phyloP scores from a whole-genome alignment of 2,329 filamentous ascomycete genomes.

The Spiromastix sp. region DNA sequence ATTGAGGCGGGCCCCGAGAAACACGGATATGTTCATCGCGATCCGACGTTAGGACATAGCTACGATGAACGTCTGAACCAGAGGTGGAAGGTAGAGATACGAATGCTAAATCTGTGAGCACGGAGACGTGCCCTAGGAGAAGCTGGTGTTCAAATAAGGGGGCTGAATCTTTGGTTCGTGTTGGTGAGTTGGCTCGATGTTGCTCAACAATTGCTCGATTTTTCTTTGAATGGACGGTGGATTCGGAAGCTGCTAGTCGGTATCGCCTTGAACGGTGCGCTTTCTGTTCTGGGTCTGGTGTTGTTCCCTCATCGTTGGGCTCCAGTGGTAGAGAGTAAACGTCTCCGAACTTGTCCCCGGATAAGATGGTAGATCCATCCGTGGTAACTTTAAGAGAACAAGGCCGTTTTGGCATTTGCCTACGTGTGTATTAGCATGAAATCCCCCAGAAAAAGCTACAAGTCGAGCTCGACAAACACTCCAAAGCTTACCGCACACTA shows the following conservation, averaged over 20 bases:
- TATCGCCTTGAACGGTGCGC: slow-evolving; percentile 26
- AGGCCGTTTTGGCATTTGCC: slow-evolving; percentile 80
- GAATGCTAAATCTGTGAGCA: slow-evolving; percentile 68
- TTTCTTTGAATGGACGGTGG: slow-evolving; percentile 53
- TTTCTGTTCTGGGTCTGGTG: slow-evolving; percentile 24
- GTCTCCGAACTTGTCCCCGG: slow-evolving; percentile 93
- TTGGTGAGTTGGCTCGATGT: slow-evolving; percentile 40
- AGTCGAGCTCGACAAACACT: neutral
- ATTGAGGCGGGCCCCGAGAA: slow-evolving; percentile 68
- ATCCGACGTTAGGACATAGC: slow-evolving; percentile 57
- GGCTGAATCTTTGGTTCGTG: slow-evolving; percentile 31
- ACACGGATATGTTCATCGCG: slow-evolving; percentile 80
- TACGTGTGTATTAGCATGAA: slow-evolving; percentile 31
- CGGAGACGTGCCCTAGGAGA: slow-evolving; percentile 85
- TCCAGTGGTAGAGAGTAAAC: slow-evolving; percentile 80
- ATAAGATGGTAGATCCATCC: slow-evolving; percentile 63
- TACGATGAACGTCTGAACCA: slow-evolving; percentile 38
- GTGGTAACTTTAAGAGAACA: slow-evolving; percentile 62
- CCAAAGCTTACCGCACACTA: slow-evolving; percentile 56
- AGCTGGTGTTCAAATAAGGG: slow-evolving; percentile 62
- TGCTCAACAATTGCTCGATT: slow-evolving; percentile 48
- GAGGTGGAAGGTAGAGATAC: slow-evolving; percentile 38
- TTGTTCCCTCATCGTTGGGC: slow-evolving; percentile 22
- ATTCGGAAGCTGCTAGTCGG: slow-evolving; percentile 43
- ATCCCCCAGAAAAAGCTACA: no score